Base-by-base conservation (phyloP, 768 basidiomycete species). In the Tephrocybe sp. region DNA sequence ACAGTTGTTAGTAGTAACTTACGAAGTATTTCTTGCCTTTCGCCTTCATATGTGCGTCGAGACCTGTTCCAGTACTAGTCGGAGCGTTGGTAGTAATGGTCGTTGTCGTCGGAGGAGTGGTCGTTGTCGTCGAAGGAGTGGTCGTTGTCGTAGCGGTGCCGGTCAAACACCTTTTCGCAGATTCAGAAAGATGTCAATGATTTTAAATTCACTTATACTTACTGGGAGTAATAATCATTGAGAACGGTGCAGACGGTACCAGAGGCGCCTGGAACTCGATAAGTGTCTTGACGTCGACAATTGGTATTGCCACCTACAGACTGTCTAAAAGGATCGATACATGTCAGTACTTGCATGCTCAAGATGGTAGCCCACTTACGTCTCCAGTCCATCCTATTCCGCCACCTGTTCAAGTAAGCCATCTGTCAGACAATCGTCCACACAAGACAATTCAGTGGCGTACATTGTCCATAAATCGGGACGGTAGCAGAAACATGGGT, bases 391-490 rank as follows among this genome's bases (percentile, higher is more conserved):
- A 71, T 32, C 62, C 62, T 21, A 65, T 67, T 17, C 69, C 69
- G 21, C 64, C 64, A 51, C 66, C 65, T 68, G 37, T 4, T 30
- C 11, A 11, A 30, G 12, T 32, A 33, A 6, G 21, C 17, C 12
- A 23, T n/a, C 8, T 17, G 15, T 52, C 7, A 25, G 48, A 15
- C 45, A 51, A 30, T 12, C 25, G 17, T 18, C 47, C 28, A 25
- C 15, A 14, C 7, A 36, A 12, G 15, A 34, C 14, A 45, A 34
- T 17, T 28, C 11, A 30, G 45, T 39, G 14, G 8, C 66, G 39
- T 26, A 71, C 72, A 74, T 62, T 72, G 71, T 30, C 69, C 69
- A 63, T 65, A 74, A 20, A 69, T 66, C 17, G 63, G 62, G n/a
- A 66, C 65, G 12, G 65, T 63, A 12, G 66, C 67, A 23, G 54